These are phyloP conservation scores for Camelina sativa DNA, from an alignment of 345 rosid species.

Conservation along the genomic window DNA sequence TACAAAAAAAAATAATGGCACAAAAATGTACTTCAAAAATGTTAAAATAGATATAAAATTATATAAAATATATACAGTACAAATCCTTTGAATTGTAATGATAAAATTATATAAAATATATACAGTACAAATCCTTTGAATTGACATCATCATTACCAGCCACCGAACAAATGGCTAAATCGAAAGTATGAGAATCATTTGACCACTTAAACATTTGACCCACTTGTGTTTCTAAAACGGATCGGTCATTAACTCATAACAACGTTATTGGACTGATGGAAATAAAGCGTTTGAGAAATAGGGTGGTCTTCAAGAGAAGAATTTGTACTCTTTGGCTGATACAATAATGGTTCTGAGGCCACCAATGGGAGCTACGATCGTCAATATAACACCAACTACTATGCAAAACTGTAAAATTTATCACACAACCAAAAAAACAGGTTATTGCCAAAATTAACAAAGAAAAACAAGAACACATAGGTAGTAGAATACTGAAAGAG, in stretches of 20 bases:
- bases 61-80: neutral
- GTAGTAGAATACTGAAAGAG: neutral
- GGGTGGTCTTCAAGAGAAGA: constrained; percentile 53
- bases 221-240: neutral
- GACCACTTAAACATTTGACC: neutral
- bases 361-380: constrained; percentile 70
- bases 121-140: neutral
- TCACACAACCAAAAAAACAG: neutral
- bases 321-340: constrained; percentile 53
- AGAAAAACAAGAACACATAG: neutral
- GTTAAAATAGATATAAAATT: neutral
- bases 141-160: neutral
- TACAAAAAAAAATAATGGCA: too few species aligned
- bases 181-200: neutral
- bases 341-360: constrained; percentile 64
- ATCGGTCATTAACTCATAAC: neutral
- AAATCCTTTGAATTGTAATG: neutral
- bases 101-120: neutral
- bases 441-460: neutral
- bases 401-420: constrained; percentile 63
- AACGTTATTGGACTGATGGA: neutral
- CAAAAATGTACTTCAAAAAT: too few species aligned
- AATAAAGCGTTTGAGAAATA: neutral
- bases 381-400: constrained; percentile 53
- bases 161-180: neutral